A percentile compares a stretch with the other conserved stretches of the same genome.
These are phyloP conservation scores for Sisymbrium altissimum DNA, from an alignment of 345 rosid genomes.

Conservation along the genomic window DNA sequence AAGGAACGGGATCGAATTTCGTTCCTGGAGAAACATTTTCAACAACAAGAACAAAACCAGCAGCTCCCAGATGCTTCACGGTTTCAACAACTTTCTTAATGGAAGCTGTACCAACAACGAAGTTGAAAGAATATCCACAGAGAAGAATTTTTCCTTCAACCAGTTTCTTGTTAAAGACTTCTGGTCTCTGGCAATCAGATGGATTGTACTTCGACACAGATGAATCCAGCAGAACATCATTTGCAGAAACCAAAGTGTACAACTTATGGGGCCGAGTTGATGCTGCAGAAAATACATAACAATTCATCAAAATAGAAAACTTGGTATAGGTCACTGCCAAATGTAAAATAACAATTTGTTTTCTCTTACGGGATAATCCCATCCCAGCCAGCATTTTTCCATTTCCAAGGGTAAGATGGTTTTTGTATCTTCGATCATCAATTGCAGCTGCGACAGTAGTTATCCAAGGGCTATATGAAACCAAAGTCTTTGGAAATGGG, in stretches of 20 bases:
- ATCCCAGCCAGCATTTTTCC: slow-evolving; percentile 80
- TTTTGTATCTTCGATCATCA: slow-evolving; percentile 91
- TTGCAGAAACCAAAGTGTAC: slow-evolving; percentile 85
- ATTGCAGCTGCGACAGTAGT: slow-evolving; percentile 94
- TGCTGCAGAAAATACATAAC: slow-evolving; percentile 51
- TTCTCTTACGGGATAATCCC: slow-evolving; percentile 70
- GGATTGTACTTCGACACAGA: slow-evolving; percentile 74
- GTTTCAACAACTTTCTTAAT: slow-evolving; percentile 91
- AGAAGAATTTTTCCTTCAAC: slow-evolving; percentile 88
- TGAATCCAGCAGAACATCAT: slow-evolving; percentile 84
- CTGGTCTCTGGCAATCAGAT: slow-evolving; percentile 96
- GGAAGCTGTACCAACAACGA: slow-evolving; percentile 91
- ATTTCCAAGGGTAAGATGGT: slow-evolving; percentile 80
- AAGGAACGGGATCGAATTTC: slow-evolving; percentile 94
- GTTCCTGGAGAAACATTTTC: slow-evolving; percentile 96
- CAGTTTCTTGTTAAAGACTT: slow-evolving; percentile 79
- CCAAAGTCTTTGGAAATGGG: slow-evolving; percentile 89
- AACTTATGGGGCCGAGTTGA: slow-evolving; percentile 68
- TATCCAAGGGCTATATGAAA: slow-evolving; percentile 98
- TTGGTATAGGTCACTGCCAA: background rate
- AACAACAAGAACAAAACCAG: slow-evolving; percentile 96
- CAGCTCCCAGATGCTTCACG: slow-evolving; percentile 82
- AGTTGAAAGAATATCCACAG: slow-evolving; percentile 99
- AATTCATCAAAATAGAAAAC: background rate
- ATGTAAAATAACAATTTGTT: slow-evolving; percentile 21